These are phyloP conservation scores for Linanthus parryae DNA, from an alignment of 148 eudicot species.

Conservation along the genomic window DNA sequence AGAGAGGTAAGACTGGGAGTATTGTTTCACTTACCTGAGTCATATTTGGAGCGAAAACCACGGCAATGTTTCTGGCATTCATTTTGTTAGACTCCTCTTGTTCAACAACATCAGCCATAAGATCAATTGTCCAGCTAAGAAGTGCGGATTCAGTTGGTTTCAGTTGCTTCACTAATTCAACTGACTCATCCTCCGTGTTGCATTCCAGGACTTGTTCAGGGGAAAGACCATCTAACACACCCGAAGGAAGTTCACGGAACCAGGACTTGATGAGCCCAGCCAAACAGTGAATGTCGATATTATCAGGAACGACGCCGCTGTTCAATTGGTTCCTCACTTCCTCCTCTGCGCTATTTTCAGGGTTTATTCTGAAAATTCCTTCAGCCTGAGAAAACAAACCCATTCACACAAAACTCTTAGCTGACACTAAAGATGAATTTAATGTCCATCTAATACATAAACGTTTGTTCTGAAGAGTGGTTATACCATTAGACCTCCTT, in stretches of 20 bases:
- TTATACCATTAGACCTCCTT: constrained; percentile 71
- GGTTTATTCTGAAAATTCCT: constrained; percentile 90
- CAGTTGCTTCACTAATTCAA: constrained; percentile 64
- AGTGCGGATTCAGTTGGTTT: constrained; percentile 70
- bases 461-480: neutral
- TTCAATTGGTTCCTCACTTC: constrained; percentile 73
- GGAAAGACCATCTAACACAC: constrained; percentile 85
- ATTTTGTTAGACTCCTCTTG: constrained; percentile 86
- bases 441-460: neutral
- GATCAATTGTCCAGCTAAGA: constrained; percentile 90
- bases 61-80: constrained; percentile 90
- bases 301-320: constrained; percentile 70
- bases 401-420: too few relatives aligned
- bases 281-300: constrained; percentile 84
- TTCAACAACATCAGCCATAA: constrained; percentile 97
- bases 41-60: constrained; percentile 97
- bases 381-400: constrained; percentile 46
- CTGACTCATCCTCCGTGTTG: constrained; percentile 63
- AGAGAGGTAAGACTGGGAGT: too few relatives aligned
- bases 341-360: constrained; percentile 76
- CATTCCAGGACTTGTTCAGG: constrained; percentile 76
- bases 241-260: constrained; percentile 90
- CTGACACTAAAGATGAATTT: too few relatives aligned
- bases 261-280: constrained; percentile 88
- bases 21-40: constrained; percentile 62